Evolutionary conservation across 2,329 filamentous ascomycete genomes (phyloP).

Genomic region (Exophiala bonariae): DNA sequence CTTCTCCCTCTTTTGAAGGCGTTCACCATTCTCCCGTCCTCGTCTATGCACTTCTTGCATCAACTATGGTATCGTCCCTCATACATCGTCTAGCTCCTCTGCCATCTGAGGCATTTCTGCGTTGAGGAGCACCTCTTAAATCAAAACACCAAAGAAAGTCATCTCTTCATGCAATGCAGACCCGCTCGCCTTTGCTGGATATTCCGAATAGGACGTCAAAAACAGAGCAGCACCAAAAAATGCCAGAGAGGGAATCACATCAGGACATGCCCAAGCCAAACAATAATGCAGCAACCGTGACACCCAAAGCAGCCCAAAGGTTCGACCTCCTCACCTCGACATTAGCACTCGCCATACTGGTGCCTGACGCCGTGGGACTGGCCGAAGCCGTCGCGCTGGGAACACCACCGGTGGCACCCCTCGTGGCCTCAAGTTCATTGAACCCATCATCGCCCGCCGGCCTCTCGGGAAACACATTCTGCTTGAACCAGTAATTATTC

Average conservation of each 20-base stretch:
- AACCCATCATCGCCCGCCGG: slow-evolving; percentile 17
- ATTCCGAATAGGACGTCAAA: too few relatives aligned
- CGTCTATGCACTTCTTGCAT: background rate
- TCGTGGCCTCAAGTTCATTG: slow-evolving; percentile 19
- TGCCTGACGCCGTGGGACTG: slow-evolving; percentile 1
- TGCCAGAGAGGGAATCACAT: slow-evolving; percentile 1
- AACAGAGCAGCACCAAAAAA: too few relatives aligned
- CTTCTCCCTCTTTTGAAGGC: background rate
- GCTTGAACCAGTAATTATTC: slow-evolving; percentile 23
- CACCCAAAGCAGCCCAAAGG: slow-evolving; percentile 15
- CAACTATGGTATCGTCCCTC: background rate
- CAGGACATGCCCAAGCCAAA: slow-evolving; percentile 23
- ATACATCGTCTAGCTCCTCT: background rate
- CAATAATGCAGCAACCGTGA: slow-evolving; percentile 19
- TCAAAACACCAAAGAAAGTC: background rate
- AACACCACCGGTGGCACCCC: slow-evolving; percentile 23
- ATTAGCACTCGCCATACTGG: slow-evolving; percentile 5
- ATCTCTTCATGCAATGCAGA: background rate
- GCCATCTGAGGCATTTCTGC: background rate
- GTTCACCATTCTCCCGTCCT: background rate
- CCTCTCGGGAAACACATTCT: slow-evolving; percentile 26
- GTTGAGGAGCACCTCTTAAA: too few relatives aligned
- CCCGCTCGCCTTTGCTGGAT: too few relatives aligned
- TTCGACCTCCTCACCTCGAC: slow-evolving; percentile 11
- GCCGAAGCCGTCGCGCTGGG: slow-evolving; percentile 10